phyloP scores from a whole-genome alignment of 129 eudicot species.

The Pittosporum tobira region DNA sequence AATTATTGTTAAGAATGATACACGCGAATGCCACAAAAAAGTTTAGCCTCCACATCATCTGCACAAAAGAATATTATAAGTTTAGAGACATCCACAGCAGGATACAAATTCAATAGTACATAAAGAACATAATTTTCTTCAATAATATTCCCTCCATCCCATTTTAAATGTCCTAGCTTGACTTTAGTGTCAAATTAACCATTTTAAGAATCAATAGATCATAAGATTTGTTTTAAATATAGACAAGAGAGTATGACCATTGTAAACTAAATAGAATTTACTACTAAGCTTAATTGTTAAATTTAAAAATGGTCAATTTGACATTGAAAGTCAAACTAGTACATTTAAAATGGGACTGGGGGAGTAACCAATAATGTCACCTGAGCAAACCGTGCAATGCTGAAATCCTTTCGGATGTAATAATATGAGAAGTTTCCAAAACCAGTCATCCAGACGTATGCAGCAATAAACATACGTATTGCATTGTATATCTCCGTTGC shows the following conservation, averaged over 20 bases:
- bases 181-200: too few species aligned
- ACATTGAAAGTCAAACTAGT: too few species aligned
- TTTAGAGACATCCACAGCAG: slow-evolving; percentile 12
- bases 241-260: too few species aligned
- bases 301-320: too few species aligned
- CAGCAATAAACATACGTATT: slow-evolving; percentile 89
- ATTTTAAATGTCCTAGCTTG: too few species aligned
- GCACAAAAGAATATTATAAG: slow-evolving; percentile 26
- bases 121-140: neutral
- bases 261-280: too few species aligned
- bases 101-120: neutral
- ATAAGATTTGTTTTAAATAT: too few species aligned
- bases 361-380: slow-evolving; percentile 32
- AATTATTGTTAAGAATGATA: slow-evolving; percentile 83
- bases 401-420: slow-evolving; percentile 79
- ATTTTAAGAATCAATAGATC: too few species aligned
- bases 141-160: too few species aligned
- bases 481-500: slow-evolving; percentile 93
- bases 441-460: slow-evolving; percentile 98
- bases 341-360: too few species aligned
- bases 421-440: slow-evolving; percentile 94
- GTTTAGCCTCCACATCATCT: slow-evolving; percentile 99
- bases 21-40: slow-evolving; percentile 84
- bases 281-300: too few species aligned
- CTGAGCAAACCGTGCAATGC: slow-evolving; percentile 80